Evolutionary conservation across 805 yeast genomes (phyloP).

Genomic region (Tanozyma kutaoensis): DNA sequence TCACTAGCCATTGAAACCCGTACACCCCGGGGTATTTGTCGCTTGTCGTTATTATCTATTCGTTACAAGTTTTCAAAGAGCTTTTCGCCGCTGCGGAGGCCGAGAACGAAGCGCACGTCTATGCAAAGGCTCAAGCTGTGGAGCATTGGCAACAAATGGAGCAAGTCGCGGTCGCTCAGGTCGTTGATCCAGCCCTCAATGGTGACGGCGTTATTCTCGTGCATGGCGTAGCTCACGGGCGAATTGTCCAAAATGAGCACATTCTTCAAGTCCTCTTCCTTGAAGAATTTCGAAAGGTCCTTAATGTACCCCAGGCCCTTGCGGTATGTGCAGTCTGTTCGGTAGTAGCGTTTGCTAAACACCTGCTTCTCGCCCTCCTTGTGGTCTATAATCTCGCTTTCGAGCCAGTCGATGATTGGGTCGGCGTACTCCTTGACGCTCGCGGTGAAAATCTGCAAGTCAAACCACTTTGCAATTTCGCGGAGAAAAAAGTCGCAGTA

Average conservation of each 20-base stretch:
- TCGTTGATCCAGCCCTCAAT: constrained; percentile 98
- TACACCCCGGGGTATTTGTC: too few relatives aligned
- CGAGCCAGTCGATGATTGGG: constrained; percentile 89
- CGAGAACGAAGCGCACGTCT: constrained; percentile 70
- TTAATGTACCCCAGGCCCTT: constrained; percentile 75
- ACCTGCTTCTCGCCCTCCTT: constrained; percentile 8
- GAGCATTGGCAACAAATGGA: constrained; percentile 70
- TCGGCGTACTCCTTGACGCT: constrained; percentile 92
- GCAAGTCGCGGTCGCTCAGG: constrained; percentile 75
- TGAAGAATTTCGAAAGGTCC: constrained; percentile 28
- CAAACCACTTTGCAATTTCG: constrained; percentile 76
- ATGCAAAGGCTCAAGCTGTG: constrained; percentile 65
- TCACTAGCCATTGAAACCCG: too few relatives aligned
- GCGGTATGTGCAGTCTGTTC: constrained; percentile 66
- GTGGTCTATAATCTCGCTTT: constrained; percentile 33
- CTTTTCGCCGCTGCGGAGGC: constrained; percentile 70
- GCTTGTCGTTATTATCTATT: too few relatives aligned
- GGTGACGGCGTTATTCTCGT: constrained; percentile 79
- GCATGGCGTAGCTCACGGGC: constrained; percentile 75
- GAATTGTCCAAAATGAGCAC: constrained; percentile 83
- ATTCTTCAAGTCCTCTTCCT: constrained; percentile 60
- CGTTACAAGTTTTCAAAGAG: too few relatives aligned
- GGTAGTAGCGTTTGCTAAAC: constrained; percentile 52
- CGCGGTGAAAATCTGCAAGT: constrained; percentile 86
- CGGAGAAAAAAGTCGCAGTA: constrained; percentile 74